Conservation (phyloP, 2,329 filamentous ascomycete species). For the Fusarium sarcochroum region DNA sequence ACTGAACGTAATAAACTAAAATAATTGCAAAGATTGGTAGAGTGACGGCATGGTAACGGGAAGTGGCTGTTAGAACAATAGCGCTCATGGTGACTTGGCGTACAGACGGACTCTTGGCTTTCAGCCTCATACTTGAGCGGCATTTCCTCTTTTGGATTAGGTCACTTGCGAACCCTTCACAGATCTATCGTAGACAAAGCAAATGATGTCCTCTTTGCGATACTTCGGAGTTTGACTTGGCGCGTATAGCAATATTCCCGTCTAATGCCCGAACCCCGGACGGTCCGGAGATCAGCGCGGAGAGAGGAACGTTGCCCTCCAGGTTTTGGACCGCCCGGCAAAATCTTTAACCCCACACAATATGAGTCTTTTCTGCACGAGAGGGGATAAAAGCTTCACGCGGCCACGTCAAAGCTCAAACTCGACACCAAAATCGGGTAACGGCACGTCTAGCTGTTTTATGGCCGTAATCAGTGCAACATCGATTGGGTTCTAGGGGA, state of each 20-base stretch:
- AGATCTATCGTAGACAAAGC: neutral
- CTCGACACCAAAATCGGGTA: slow-evolving; percentile 18
- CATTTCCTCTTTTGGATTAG: too few relatives aligned
- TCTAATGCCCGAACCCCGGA: slow-evolving; percentile 16
- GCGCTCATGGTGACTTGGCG: neutral
- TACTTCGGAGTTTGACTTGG: neutral
- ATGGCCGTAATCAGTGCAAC: neutral
- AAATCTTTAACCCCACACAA: slow-evolving; percentile 20
- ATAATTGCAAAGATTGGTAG: slow-evolving; percentile 20
- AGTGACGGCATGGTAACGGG: neutral
- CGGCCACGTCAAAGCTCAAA: slow-evolving; percentile 14
- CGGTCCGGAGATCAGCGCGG: slow-evolving; percentile 18
- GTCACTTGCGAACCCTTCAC: too few relatives aligned
- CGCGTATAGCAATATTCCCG: neutral
- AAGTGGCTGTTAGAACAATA: too few relatives aligned
- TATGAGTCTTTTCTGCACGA: slow-evolving; percentile 20
- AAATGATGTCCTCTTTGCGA: neutral
- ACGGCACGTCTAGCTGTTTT: slow-evolving; percentile 12
- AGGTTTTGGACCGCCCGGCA: slow-evolving; percentile 9
- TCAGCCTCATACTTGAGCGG: slow-evolving; percentile 17
- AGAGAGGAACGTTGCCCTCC: slow-evolving; percentile 1
- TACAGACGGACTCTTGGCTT: neutral
- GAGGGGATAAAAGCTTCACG: slow-evolving; percentile 26
- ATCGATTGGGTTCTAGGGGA: slow-evolving; percentile 1
- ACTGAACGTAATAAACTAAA: neutral